Evolutionary conservation across 805 yeast genomes (phyloP).

Genomic region (Yarrowia sp.): DNA sequence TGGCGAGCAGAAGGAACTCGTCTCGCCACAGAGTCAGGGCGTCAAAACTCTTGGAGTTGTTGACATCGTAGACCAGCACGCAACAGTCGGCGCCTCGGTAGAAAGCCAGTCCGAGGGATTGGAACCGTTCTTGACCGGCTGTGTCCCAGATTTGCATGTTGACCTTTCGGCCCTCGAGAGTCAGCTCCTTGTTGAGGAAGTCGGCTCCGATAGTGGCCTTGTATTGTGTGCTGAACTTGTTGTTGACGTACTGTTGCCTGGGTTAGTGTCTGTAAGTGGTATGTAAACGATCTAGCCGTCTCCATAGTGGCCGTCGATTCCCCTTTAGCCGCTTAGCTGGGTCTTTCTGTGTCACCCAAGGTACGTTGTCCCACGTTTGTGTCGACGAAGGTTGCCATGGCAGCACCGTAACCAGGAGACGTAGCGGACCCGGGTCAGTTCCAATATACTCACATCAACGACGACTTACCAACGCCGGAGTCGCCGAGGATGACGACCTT

Average conservation of each 20-base stretch:
- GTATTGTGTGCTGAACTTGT: slow-evolving; percentile 90
- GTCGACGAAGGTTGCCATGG: not conserved
- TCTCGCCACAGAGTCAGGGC: slow-evolving; percentile 89
- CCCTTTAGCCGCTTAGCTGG: no score
- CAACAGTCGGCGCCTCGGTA: slow-evolving; percentile 98
- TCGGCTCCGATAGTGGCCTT: slow-evolving; percentile 99
- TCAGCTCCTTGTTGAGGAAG: slow-evolving; percentile 85
- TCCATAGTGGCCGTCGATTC: not conserved
- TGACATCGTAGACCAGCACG: slow-evolving; percentile 91
- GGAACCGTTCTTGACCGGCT: slow-evolving; percentile 98
- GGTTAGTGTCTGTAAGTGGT: not conserved
- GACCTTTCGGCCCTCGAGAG: slow-evolving; percentile 76
- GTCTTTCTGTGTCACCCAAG: not conserved
- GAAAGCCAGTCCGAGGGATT: slow-evolving; percentile 93
- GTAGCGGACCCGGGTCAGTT: no score
- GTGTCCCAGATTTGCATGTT: slow-evolving; percentile 92
- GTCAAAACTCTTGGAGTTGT: slow-evolving; percentile 90
- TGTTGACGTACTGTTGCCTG: slow-evolving; percentile 85
- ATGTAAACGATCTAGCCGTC: not conserved
- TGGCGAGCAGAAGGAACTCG: slow-evolving; percentile 90
- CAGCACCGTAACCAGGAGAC: not conserved
- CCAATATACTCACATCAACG: slow-evolving; percentile 55
- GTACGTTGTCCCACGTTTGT: no score
- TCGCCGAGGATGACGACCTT: slow-evolving; percentile 90
- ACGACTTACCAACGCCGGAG: slow-evolving; percentile 96